phyloP scores from a whole-genome alignment of 495 filamentous ascomycete species.

The Chaetomium tenue region DNA sequence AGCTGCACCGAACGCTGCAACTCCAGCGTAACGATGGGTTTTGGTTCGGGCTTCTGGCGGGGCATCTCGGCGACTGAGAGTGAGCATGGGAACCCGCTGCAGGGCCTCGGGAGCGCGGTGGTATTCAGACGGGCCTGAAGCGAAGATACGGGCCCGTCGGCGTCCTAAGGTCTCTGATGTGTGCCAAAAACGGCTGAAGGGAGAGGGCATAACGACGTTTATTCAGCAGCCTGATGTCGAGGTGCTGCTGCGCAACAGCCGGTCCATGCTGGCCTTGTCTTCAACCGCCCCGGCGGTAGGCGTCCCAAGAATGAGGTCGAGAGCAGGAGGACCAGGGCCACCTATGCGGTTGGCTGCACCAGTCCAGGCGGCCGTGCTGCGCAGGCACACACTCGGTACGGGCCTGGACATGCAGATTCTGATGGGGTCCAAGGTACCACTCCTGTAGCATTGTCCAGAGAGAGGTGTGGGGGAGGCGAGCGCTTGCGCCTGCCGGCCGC shows the following conservation, averaged over 20 bases:
- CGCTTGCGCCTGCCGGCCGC: constrained; percentile 27
- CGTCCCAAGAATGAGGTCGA: constrained; percentile 18
- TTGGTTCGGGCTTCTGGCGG: constrained; percentile 16
- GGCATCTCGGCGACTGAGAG: constrained; percentile 25
- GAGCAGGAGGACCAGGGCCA: constrained; percentile 20
- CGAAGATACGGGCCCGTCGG: background rate
- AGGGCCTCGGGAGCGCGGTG: constrained; percentile 9
- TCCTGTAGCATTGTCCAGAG: background rate
- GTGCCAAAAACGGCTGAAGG: background rate
- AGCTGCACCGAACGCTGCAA: constrained; percentile 11
- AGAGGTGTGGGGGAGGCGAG: constrained; percentile 28
- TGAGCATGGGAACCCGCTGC: constrained; percentile 21
- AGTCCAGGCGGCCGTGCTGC: background rate
- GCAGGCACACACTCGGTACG: constrained; percentile 8
- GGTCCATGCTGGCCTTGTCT: background rate
- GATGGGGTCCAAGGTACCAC: constrained; percentile 1
- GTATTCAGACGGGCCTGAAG: background rate
- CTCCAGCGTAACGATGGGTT: background rate
- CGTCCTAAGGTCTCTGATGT: background rate
- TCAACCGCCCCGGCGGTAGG: background rate
- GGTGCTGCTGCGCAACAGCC: constrained; percentile 9
- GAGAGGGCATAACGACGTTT: background rate
- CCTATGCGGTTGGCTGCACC: constrained; percentile 21
- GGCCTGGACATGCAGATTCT: background rate
- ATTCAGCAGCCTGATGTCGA: background rate